Conservation (phyloP, 441 rosid species). For the Metrosideros polymorpha region DNA sequence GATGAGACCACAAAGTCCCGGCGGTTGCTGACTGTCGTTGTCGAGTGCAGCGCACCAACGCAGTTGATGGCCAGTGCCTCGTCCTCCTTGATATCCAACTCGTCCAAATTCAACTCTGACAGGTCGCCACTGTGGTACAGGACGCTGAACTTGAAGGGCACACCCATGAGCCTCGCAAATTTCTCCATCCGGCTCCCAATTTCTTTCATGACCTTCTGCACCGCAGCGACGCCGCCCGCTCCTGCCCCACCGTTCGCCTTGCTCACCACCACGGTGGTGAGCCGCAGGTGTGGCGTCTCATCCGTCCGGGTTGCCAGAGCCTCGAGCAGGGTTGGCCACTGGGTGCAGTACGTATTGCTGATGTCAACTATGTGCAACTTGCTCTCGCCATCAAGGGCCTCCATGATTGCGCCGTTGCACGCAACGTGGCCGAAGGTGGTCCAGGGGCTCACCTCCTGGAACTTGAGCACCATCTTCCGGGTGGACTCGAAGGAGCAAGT, state of each 20-base stretch:
- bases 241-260: constrained; percentile 12
- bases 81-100: constrained; percentile 40
- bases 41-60: constrained; percentile 52
- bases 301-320: constrained; percentile 83
- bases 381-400: constrained; percentile 72
- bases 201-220: constrained; percentile 74
- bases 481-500: constrained; percentile 73
- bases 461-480: constrained; percentile 62
- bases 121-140: constrained; percentile 67
- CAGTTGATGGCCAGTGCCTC: constrained; percentile 82
- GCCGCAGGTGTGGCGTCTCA: constrained; percentile 70
- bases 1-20: constrained; percentile 51
- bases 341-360: constrained; percentile 88
- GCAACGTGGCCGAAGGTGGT: constrained; percentile 91
- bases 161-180: constrained; percentile 93
- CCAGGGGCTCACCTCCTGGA: constrained; percentile 96
- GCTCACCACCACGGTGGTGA: constrained; percentile 47
- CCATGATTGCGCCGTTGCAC: constrained; percentile 83
- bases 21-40: constrained; percentile 28
- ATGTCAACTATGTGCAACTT: constrained; percentile 79
- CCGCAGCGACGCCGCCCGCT: constrained; percentile 16
- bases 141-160: constrained; percentile 82
- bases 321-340: constrained; percentile 94
- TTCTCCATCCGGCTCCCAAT: constrained; percentile 80
- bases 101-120: constrained; percentile 44